Base-by-base conservation (phyloP, 768 basidiomycete genomes). In the Mycena rosella region DNA sequence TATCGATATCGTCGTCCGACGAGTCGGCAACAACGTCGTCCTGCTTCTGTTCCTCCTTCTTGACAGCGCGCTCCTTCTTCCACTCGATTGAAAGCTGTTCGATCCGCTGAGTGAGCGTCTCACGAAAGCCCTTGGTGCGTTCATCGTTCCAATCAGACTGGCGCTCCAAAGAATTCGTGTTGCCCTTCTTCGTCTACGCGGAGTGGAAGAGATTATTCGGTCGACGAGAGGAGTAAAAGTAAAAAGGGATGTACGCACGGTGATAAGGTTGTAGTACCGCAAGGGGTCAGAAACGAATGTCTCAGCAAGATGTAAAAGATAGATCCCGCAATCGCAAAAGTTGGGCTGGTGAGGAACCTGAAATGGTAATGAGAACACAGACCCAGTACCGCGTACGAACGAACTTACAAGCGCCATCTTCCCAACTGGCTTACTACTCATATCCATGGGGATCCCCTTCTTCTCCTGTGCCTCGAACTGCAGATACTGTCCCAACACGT, bases 331-430 rank as follows among this genome's bases (percentile, higher is more conserved):
- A 77, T 98, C 96, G 74, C 91, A 94, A 69, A 84, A 94, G 75
- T 99, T 98, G 18, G 89, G 88, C 75, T 99, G 98, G 26, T 83
- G 81, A 5, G 97, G 97, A 5, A 96, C 94, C 95, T 97, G 38
- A 36, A 70, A 20, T 32, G 32, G 36, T 45, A 8, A 53, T 26
- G n/a, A 36, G 40, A 52, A 27, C 8, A 29, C 34, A 27, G n/a
- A 6, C 3, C 40, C 17, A 55, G 22, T 4, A 38, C 40, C 18
- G 42, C 29, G 44, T 55, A 67, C 13, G 27, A 57, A 67, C 13
- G 27, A 57, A 78, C 83, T 42, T 72, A 91, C 93, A 56, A 81
- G 78, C 26, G 86, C 91, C 68, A 81, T 78, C 72, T 84, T 85
- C 38, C 87, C 86, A 20, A 79, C 67, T 34, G 87, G 79, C 61